Evolutionary conservation across 1,284 basidiomycete species (phyloP).

Genomic region (Leccinum griseonigrum): DNA sequence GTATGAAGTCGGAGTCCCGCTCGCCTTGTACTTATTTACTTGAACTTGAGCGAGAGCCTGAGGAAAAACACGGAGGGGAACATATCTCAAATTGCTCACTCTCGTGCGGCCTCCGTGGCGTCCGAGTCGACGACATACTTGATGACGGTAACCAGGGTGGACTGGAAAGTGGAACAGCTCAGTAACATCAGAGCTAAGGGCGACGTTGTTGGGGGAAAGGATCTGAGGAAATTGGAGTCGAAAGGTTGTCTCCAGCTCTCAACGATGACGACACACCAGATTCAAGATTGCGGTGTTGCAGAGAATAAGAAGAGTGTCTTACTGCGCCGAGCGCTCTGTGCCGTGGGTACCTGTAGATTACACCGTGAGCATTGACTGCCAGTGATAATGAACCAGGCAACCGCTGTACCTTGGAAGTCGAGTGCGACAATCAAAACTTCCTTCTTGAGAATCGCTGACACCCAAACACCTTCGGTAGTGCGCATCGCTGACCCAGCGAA

Average conservation of each 20-base stretch:
- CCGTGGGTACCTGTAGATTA: constrained; percentile 51
- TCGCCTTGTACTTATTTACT: constrained; percentile 54
- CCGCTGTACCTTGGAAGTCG: constrained; percentile 54
- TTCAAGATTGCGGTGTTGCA: constrained; percentile 66
- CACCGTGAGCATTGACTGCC: neutral
- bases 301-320: constrained; percentile 58
- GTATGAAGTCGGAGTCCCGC: constrained; percentile 59
- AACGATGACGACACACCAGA: constrained; percentile 36
- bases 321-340: constrained; percentile 59
- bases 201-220: constrained; percentile 63
- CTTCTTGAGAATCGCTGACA: constrained; percentile 60
- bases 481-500: constrained; percentile 66
- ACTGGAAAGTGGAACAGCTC: constrained; percentile 63
- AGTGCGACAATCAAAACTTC: constrained; percentile 53
- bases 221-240: constrained; percentile 38
- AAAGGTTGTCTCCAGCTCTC: neutral
- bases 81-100: constrained; percentile 37
- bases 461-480: constrained; percentile 65
- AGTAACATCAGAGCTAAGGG: constrained; percentile 54
- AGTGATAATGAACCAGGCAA: neutral
- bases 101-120: constrained; percentile 50
- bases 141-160: constrained; percentile 58
- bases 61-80: neutral
- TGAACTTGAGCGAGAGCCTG: constrained; percentile 53
- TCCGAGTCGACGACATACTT: constrained; percentile 63